Evolutionary conservation across 192 early-diverging fungal species (phyloP).

Genomic region (Ambispora gerdemannii): DNA sequence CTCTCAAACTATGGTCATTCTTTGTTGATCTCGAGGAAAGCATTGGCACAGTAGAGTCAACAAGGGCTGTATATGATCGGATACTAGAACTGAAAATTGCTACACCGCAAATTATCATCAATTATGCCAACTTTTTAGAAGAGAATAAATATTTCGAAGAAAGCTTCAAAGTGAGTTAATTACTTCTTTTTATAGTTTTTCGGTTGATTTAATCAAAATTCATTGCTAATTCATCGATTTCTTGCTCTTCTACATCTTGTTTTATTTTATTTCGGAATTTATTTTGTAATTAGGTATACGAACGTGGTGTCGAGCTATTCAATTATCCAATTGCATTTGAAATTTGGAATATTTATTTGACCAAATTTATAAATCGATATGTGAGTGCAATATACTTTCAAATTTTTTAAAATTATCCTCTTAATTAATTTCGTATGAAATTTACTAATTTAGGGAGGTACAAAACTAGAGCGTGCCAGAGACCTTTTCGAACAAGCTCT

Average conservation of each 20-base stretch:
- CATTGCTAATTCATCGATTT: background rate
- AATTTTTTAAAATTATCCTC: background rate
- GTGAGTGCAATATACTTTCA: conserved; percentile 35
- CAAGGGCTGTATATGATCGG: conserved; percentile 82
- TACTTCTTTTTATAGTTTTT: too few species aligned
- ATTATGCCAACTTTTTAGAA: conserved; percentile 89
- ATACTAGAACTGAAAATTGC: conserved; percentile 93
- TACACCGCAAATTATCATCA: conserved; percentile 93
- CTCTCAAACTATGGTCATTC: conserved; percentile 85
- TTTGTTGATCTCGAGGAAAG: conserved; percentile 94
- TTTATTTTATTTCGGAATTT: background rate
- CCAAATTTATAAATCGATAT: conserved; percentile 81
- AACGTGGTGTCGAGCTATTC: conserved; percentile 94
- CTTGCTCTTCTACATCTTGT: background rate
- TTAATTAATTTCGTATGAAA: too few species aligned
- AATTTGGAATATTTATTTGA: conserved; percentile 94
- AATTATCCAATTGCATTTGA: conserved; percentile 96
- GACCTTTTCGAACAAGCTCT: conserved; percentile 96
- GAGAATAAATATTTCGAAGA: conserved; percentile 92
- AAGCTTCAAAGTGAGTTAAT: conserved; percentile 61
- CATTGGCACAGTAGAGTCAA: conserved; percentile 76
- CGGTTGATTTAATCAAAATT: background rate
- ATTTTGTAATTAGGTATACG: conserved; percentile 61
- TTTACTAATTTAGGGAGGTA: conserved; percentile 59
- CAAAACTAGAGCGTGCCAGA: conserved; percentile 84